These are phyloP conservation scores for Vanilla planifolia DNA, from an alignment of 106 monocot genomes.

Conservation along the genomic window DNA sequence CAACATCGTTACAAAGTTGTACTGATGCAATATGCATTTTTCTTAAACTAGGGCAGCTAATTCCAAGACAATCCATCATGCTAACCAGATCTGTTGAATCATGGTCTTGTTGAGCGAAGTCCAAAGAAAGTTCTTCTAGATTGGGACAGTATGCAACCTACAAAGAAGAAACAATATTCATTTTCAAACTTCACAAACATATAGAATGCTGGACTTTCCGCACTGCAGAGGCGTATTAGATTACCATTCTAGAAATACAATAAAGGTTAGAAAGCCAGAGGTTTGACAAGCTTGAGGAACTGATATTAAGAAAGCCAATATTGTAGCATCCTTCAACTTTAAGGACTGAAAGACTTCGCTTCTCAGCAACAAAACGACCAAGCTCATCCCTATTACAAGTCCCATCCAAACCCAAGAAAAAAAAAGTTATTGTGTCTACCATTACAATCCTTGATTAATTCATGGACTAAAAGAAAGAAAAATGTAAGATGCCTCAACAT, in stretches of 20 bases:
- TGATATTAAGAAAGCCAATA: constrained; percentile 60
- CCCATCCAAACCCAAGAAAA: not conserved
- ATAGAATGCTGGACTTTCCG: no score
- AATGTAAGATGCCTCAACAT: no score
- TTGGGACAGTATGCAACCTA: constrained; percentile 82
- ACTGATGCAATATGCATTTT: constrained; percentile 67
- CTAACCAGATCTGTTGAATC: constrained; percentile 70
- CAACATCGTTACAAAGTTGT: constrained; percentile 65
- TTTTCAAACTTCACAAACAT: not conserved
- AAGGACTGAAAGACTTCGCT: constrained; percentile 58
- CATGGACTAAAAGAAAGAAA: no score
- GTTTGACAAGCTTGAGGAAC: constrained; percentile 65
- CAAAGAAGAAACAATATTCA: not conserved
- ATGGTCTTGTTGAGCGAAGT: constrained; percentile 74
- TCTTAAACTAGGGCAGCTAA: constrained; percentile 55
- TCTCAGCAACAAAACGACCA: constrained; percentile 80
- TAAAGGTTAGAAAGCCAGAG: constrained; percentile 79
- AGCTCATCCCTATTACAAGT: constrained; percentile 61
- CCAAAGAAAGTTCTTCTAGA: constrained; percentile 76
- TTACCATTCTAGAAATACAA: constrained; percentile 69
- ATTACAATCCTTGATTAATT: no score
- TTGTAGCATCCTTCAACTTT: constrained; percentile 75
- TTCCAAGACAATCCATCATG: constrained; percentile 59
- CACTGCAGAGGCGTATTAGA: not conserved
- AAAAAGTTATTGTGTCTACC: no score